Base-by-base conservation (phyloP, 768 basidiomycete genomes). In the Boletus insuetus region DNA sequence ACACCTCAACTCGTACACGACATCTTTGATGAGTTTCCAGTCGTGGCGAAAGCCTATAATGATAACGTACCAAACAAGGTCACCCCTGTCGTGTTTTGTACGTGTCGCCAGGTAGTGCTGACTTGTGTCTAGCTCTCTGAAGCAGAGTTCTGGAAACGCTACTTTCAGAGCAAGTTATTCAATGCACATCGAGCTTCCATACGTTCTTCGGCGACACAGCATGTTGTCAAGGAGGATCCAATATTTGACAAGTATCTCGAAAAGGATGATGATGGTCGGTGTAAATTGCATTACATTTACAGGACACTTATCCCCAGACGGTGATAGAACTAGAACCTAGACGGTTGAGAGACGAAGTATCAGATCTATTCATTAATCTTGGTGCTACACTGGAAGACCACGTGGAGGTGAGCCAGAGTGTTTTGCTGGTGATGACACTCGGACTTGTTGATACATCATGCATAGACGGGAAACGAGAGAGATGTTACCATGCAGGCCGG, bases 161-260 rank as follows among this genome's bases (percentile, higher is more conserved):
- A 98, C 75, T 97, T 99, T 70, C 89, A 92, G 64, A 96, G 94
- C 29, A 94, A 90, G 66, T 78, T 99, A 13, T 98, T 97, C 80
- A 91, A 98, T 67, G 87, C 89, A 3, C 93, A 98, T 70, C 86
- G 94, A 14, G 95, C 94, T 10, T 94, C 91, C 29, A 94, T 94
- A 56, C 86, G 91, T 54, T 93, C 87, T 24, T 86, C 89, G 17
- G 91, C 89, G 12, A 77, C 86, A 16, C 91, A 89, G 63, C 87
- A 90, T 64, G 85, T 91, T 9, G 87, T 92, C 51, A 89, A 91
- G 70, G 90, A 90, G 47, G 97, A 99, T 67, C 81, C 89, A 0
- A 94, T 98, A 52, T 92, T 99, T 61, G 96, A 98, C 77, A 85
- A 87, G 63, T 99, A 98, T 70, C 74, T 99, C n/a, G 94, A 95